Evolutionary conservation across 1,284 basidiomycete genomes (phyloP).

Genomic region (Boletus sp.): DNA sequence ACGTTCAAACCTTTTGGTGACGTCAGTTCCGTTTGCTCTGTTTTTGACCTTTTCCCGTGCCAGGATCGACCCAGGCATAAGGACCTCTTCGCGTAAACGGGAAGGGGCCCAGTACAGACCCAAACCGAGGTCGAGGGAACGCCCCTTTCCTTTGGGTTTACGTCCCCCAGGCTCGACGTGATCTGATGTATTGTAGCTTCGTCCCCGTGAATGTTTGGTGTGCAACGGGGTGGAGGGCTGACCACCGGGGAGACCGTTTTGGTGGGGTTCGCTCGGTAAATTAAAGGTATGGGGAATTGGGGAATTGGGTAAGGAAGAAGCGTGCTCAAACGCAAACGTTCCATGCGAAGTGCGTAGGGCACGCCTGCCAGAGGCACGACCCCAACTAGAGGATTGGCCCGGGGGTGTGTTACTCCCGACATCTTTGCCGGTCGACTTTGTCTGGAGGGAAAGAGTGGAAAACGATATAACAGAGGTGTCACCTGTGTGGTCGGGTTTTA

Average conservation of each 20-base stretch:
- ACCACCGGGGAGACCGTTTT: constrained; percentile 11
- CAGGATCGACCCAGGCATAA: constrained; percentile 52
- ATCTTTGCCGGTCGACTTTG: constrained; percentile 37
- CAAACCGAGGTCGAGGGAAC: constrained; percentile 68
- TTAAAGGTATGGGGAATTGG: constrained; percentile 31
- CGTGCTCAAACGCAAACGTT: constrained; percentile 47
- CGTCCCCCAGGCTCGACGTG: constrained; percentile 14
- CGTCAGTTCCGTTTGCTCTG: constrained; percentile 51
- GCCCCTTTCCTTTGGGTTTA: constrained; percentile 53
- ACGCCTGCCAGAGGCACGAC: constrained; percentile 37
- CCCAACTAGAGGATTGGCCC: constrained; percentile 40
- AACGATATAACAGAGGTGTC: constrained; percentile 38
- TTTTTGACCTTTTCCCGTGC: constrained; percentile 37
- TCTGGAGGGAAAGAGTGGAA: constrained; percentile 39
- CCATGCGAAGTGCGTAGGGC: constrained; percentile 39
- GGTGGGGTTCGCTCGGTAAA: constrained; percentile 25
- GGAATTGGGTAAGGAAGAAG: constrained; percentile 45
- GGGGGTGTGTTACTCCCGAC: constrained; percentile 13
- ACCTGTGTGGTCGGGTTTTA: constrained; percentile 30
- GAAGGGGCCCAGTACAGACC: constrained; percentile 68
- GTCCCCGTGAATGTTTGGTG: constrained; percentile 32
- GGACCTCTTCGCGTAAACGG: constrained; percentile 61
- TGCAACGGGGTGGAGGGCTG: constrained; percentile 16
- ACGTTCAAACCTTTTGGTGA: constrained; percentile 64
- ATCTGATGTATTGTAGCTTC: constrained; percentile 22